These are phyloP conservation scores for Colletotrichum phormii DNA, from an alignment of 2,329 filamentous ascomycete species.

Conservation along the genomic window DNA sequence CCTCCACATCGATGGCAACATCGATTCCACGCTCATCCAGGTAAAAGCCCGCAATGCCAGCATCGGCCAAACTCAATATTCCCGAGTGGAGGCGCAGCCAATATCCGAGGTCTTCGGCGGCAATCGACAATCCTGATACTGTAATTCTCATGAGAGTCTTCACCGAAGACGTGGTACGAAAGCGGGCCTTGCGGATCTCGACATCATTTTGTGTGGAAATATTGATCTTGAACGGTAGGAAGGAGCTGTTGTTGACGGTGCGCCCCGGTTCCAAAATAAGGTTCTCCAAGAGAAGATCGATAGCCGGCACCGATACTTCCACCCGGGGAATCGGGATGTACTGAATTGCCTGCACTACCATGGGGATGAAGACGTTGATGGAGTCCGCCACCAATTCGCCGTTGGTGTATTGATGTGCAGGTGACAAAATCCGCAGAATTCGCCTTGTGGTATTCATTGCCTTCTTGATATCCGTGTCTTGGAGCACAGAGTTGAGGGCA, in stretches of 20 bases:
- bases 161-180: slow-evolving; percentile 73
- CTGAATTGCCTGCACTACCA: slow-evolving; percentile 81
- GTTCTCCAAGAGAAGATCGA: slow-evolving; percentile 91
- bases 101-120: slow-evolving; percentile 89
- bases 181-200: slow-evolving; percentile 82
- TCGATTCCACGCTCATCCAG: slow-evolving; percentile 91
- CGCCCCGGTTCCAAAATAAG: slow-evolving; percentile 88
- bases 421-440: slow-evolving; percentile 77
- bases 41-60: slow-evolving; percentile 86
- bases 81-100: slow-evolving; percentile 86
- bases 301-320: slow-evolving; percentile 85
- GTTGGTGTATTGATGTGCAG: slow-evolving; percentile 72
- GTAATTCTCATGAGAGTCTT: slow-evolving; percentile 82
- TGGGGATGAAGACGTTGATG: slow-evolving; percentile 83
- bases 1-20: slow-evolving; percentile 84
- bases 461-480: slow-evolving; percentile 79
- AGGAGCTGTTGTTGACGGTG: slow-evolving; percentile 87
- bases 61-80: slow-evolving; percentile 79
- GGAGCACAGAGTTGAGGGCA: slow-evolving; percentile 75
- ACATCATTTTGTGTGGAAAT: slow-evolving; percentile 88
- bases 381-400: slow-evolving; percentile 79
- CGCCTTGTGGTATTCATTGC: slow-evolving; percentile 75
- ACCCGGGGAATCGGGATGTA: slow-evolving; percentile 90
- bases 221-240: slow-evolving; percentile 86
- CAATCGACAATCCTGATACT: slow-evolving; percentile 83